Base-by-base conservation (phyloP, 1,284 basidiomycete species). In the Pterula multifida region DNA sequence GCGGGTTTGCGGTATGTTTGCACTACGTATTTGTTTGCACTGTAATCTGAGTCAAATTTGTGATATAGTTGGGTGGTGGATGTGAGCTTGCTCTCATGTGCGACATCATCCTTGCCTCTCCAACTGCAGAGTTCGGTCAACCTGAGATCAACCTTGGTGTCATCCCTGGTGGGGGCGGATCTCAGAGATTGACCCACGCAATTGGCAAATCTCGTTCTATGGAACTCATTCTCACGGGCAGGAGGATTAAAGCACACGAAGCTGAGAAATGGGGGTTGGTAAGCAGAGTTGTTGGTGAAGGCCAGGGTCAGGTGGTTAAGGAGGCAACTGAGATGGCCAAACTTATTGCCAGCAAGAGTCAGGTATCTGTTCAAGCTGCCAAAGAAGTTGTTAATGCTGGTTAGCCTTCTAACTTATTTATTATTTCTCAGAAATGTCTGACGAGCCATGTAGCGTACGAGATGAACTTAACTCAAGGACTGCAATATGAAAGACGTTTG, bases 121-220 rank as follows among this genome's bases (percentile, higher is more conserved):
- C 91, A 3, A 90, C 80, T 19, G 95, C 96, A 28, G 83, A 81
- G 57, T 97, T 98, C 60, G 93, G 92, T 32, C 96, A 98, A 65
- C 95, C 96, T 26, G 96, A 98, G 65, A 95, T 98, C 68, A 95
- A 92, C 64, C 77, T 98, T 47, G 95, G 96, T 54, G 87, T 95
- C 55, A 98, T 98, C 61, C 95, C 96, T 15, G 91, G 91, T 11
- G 90, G 81, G 17, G 90, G 89, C 42, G 90, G 85, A 6, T 83
- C 84, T 2, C 87, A 92, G 63, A 81, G 92, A 49, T 82, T 98
- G 49, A 83, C 89, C 17, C 81, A 76, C 55, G 78, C 87, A 6
- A 79, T 98, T 55, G 95, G 95, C 50, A 98, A 97, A 70, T 90
- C 90, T 28, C 83, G 90, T 55, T 79, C 94, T 12, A 98, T 98